Evolutionary conservation across 2,329 filamentous ascomycete species (phyloP).

Genomic region (Nemania serpens): DNA sequence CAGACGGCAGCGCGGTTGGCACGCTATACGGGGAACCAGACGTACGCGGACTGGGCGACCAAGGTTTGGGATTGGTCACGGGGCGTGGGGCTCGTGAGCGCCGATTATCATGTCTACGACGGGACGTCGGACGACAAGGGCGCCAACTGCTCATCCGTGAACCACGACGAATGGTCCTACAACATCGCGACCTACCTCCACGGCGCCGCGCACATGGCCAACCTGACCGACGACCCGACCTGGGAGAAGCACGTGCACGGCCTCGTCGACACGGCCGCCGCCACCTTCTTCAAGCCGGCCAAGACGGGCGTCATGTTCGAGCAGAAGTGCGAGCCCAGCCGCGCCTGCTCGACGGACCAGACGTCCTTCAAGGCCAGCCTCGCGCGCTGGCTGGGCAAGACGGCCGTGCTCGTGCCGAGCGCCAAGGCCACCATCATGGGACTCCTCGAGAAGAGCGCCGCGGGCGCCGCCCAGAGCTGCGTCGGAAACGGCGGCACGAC

Average conservation of each 20-base stretch:
- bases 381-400: conserved; percentile 54
- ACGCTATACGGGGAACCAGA: conserved; percentile 77
- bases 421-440: conserved; percentile 33
- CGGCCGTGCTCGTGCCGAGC: conserved; percentile 40
- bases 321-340: conserved; percentile 58
- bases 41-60: conserved; percentile 76
- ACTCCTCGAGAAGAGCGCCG: conserved; percentile 39
- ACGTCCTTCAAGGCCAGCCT: conserved; percentile 48
- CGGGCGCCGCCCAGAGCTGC: conserved; percentile 46
- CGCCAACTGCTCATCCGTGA: conserved; percentile 57
- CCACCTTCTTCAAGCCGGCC: conserved; percentile 48
- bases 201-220: conserved; percentile 46
- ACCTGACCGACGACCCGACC: conserved; percentile 44
- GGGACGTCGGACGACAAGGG: conserved; percentile 51
- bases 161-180: conserved; percentile 51
- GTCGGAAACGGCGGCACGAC: conserved; percentile 33
- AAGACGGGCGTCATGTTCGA: conserved; percentile 57
- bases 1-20: conserved; percentile 76
- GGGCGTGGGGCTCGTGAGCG: conserved; percentile 55
- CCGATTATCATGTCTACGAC: conserved; percentile 63
- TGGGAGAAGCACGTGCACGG: conserved; percentile 54
- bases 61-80: conserved; percentile 69
- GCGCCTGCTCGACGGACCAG: conserved; percentile 42
- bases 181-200: conserved; percentile 42
- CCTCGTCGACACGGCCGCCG: conserved; percentile 47